Base-by-base conservation (phyloP, 257 asterid species). In the Mentha longifolia region DNA sequence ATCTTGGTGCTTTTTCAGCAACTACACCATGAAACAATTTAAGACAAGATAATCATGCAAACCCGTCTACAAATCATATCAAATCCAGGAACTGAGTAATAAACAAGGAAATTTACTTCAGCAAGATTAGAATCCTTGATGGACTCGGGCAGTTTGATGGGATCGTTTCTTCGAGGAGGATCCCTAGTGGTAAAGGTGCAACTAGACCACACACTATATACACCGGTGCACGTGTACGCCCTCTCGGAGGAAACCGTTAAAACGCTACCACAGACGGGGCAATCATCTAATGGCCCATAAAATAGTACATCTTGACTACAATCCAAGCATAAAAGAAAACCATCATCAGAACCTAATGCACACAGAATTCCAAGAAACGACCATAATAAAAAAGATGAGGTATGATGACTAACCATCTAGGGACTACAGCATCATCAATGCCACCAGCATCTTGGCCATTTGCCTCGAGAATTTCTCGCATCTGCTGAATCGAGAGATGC, bases 291-390 rank as follows among this genome's bases (percentile, higher is more conserved):
- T 1, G 93, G 83, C 58, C 99, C 99, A 15, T 84, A 82, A 65
- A 86, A 95, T 78, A 95, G 20, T 11, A 89, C 77, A 63, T 92
- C 98, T 72, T 91, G 95, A 85, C 98, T 93, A 95, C 49, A 31
- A 51, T 37, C 62, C 14, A 22, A 46, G 14, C 15, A 61, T 17
- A 37, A 37, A 16, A 2, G 12, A 60, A 8, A 25, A 60, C n/a
- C 65, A 9, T 35, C 39, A 35, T 3, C 0, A 8, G 13, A 14
- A 8, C 31, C 8, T 22, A 55, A 10, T 19, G 54, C 54, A 46
- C 16, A 14, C 1, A 47, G 20, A 47, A 7, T 13, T 20, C 9
- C 33, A 20, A 19, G 60, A 9, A 54, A 54, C 33, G n/a, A n/a
- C n/a, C n/a, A n/a, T 2, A 28, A 28, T 2, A 28, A 14, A 45